Percentiles rank a stretch among this genome's conserved stretches.
Conservation (phyloP, 495 filamentous ascomycete species). For the Podospora comata region DNA sequence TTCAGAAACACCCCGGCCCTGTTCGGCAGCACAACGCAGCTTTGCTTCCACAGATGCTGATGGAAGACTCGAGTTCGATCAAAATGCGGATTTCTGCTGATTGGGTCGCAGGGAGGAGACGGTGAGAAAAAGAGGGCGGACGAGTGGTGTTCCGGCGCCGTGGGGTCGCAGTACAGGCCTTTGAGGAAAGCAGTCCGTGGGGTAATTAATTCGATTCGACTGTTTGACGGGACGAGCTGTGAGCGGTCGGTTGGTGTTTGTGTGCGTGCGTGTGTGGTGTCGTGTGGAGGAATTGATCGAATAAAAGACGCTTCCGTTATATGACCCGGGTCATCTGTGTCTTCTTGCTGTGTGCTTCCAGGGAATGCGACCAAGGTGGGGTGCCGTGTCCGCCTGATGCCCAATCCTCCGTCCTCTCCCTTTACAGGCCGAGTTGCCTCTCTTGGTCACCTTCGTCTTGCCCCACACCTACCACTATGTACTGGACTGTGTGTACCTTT, state of each 20-base stretch:
- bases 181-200: background rate
- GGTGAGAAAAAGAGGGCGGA: slow-evolving; percentile 16
- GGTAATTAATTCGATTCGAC: background rate
- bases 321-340: background rate
- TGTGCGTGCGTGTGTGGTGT: background rate
- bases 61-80: background rate
- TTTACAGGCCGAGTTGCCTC: slow-evolving; percentile 8
- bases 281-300: background rate
- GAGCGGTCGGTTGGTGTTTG: background rate
- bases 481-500: too few species aligned
- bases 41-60: slow-evolving; percentile 1
- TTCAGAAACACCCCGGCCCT: background rate
- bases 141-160: slow-evolving; percentile 4
- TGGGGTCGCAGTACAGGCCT: slow-evolving; percentile 6
- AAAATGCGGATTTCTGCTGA: slow-evolving; percentile 12
- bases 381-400: slow-evolving; percentile 27
- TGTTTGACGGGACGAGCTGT: background rate
- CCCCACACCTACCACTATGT: background rate
- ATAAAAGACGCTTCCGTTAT: slow-evolving; percentile 2
- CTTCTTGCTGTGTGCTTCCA: background rate
- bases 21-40: background rate
- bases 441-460: slow-evolving; percentile 1
- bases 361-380: background rate
- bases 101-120: slow-evolving; percentile 14
- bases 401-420: slow-evolving; percentile 10